Base-by-base conservation (phyloP, 495 filamentous ascomycete species). In the Penicillium lividum region DNA sequence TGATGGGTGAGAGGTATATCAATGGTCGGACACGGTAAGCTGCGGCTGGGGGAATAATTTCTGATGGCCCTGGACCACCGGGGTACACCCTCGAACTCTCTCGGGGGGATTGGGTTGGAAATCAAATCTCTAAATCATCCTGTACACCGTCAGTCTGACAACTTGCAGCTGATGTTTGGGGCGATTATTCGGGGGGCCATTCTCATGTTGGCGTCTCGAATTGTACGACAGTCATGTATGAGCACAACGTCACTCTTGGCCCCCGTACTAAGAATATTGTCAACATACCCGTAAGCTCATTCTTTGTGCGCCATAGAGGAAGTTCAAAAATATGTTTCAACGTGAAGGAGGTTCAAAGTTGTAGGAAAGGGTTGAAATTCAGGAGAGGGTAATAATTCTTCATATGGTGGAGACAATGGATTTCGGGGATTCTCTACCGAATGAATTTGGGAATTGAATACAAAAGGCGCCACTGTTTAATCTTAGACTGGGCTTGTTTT, bases 121-220 rank as follows among this genome's bases (percentile, higher is more conserved):
- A 49, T 58, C 44, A 51, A 69, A 70, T 63, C 56, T 64, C 67
- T 68, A 64, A 70, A 70, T 64, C 67, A 70, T 70, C 67, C 67
- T 70, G 65, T 65, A 59, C 60, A 51, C 57, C 59, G 64, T 66
- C 66, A 65, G 62, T 59, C 52, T 61, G 51, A 53, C 59, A 43
- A 3, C 47, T 57, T 34, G 58, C 49, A 56, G 57, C 57, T 67
- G 59, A 63, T 50, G 18, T 54, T 38, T 50, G 42, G 43, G 51
- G 29, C 15, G 51, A 30, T 28, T 42, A n/a, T 53, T 42, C 34
- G 58, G 61, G 61, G 61, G 61, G 57, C 58, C 52, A 60, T 53
- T 57, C 51, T 30, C 3, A 16, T 29, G 42, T 31, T 15, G 53
- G 40, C 33, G 28, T 44, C 29, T 42, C 53, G 38, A 55, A 30